A percentile compares a stretch with the other conserved stretches of the same genome.
phyloP scores from a whole-genome alignment of 306 rosid species.

The Oemleria cerasiformis region DNA sequence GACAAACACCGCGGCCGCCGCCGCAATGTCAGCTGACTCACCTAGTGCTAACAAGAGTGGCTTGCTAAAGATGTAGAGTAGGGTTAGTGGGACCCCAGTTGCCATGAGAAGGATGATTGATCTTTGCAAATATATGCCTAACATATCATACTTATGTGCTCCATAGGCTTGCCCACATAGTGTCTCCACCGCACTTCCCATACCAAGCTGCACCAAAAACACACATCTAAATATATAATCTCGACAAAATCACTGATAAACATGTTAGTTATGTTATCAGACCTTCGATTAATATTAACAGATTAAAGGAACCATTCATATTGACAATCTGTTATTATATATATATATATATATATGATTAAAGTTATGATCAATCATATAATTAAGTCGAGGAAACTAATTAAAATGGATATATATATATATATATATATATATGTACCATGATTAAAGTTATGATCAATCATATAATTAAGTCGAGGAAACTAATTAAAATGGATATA shows the following conservation, averaged over 20 bases:
- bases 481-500: too few species aligned
- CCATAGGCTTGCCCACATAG: slow-evolving; percentile 69
- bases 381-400: too few species aligned
- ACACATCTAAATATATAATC: not conserved
- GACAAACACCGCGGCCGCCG: slow-evolving; percentile 50
- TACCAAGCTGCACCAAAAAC: slow-evolving; percentile 39
- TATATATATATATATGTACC: slow-evolving; percentile 27
- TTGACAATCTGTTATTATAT: too few species aligned
- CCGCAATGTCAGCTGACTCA: slow-evolving; percentile 41
- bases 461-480: too few species aligned
- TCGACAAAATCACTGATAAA: not conserved
- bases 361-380: too few species aligned
- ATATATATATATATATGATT: too few species aligned
- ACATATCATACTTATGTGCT: slow-evolving; percentile 42
- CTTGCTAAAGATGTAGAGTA: slow-evolving; percentile 40
- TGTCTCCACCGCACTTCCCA: slow-evolving; percentile 66
- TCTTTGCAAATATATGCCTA: slow-evolving; percentile 47
- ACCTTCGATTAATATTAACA: not conserved
- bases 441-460: too few species aligned
- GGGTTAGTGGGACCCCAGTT: slow-evolving; percentile 33
- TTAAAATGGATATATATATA: too few species aligned
- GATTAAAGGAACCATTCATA: too few species aligned
- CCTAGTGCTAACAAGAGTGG: slow-evolving; percentile 34
- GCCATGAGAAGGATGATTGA: slow-evolving; percentile 37
- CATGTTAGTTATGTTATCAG: not conserved